Evolutionary conservation across 2,329 filamentous ascomycete genomes (phyloP), one percentile per base, ranked within the genome.

Genomic region (Ophiocordyceps sinensis): DNA sequence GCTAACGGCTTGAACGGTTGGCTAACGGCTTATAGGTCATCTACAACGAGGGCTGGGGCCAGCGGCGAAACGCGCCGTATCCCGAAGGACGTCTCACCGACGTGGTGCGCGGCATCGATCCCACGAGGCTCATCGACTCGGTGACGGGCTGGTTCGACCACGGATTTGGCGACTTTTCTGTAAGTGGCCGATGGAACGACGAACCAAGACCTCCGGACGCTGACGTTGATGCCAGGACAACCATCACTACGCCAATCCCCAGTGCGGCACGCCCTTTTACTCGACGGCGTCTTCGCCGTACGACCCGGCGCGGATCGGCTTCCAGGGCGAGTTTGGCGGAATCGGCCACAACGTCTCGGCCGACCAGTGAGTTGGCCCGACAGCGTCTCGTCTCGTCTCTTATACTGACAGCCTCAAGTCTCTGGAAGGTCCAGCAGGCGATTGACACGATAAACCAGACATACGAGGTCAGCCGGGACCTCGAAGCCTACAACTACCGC

Each of bases 31-130:
- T 26, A 13, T 42, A 68, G 71, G 62, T 80, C 14, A 75, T 84
- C 49, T 84, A 82, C 57, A 83, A 84, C 51, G 79, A 84, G 54
- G 79, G 77, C 36, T 84, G 79, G 79, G 79, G 75, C 2, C 79
- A 84, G 50, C 58, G 72, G 3, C 64, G 53, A 2, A 49, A 63
- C 0, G 55, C 57, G 0, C 64, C 64, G 8, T 68, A 66, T 47
- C 75, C 77, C 0, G 79, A 84, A 45, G 68, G 69, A 13, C 59
- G 54, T 4, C 60, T 85, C 12, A 73, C 75, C 0, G 62, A 71
- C 1, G 54, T 68, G 0, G 67, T 84, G 3, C 66, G 65, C 36
- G 48, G 61, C 2, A 56, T 81, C 3, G 81, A 85, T 49, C 72
- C 78, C 0, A 79, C 76, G 0, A 63, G 81, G 21, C 65, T 85